Evolutionary conservation across 2,329 filamentous ascomycete species (phyloP), one percentile per base, ranked within the genome.

Genomic region (Gliomastix tumulicola): DNA sequence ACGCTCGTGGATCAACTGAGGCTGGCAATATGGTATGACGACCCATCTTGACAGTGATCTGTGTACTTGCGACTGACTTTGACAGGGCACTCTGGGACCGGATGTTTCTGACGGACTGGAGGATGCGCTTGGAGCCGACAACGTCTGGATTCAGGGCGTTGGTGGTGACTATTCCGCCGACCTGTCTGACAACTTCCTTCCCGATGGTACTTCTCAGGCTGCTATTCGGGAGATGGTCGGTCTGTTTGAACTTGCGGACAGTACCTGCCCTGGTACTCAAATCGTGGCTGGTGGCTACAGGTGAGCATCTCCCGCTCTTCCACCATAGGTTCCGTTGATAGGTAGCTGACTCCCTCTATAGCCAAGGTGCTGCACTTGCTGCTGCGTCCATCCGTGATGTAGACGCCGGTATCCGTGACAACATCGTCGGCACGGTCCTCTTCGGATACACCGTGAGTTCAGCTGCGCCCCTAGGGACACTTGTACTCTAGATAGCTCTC

Each of bases 101-200:
- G 37, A 27, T 3, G 40, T 60, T 9, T 56, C 50, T 5, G 39
- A 42, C 13, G 51, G 41, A 30, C 49, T 65, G 0, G 49, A 56
- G 30, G 37, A 40, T 17, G 56, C 53, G 21, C 25, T 28, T 13
- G 25, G 25, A 7, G 49, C 51, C 32, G 36, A 33, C 7, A 38
- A 48, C 15, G 41, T 65, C 39, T 63, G 60, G 59, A 56, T 68
- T 17, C 66, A 71, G 43, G 67, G 67, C 13, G 62, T 71, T 10
- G 59, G 59, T 6, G 55, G 54, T 17, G 44, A 51, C 3, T 71
- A 71, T 49, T 48, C 39, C 2, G 65, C 63, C 1, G 42, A 43
- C 2, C 30, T 67, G 0, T 39, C 44, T 2, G 51, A 54, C 19
- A 68, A 68, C 41, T 49, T 55, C 22, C 50, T 63, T 1, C 56